These are phyloP conservation scores for Phytopythium vexans DNA, from an alignment of 352 stramenopile genomes.

Conservation along the genomic window DNA sequence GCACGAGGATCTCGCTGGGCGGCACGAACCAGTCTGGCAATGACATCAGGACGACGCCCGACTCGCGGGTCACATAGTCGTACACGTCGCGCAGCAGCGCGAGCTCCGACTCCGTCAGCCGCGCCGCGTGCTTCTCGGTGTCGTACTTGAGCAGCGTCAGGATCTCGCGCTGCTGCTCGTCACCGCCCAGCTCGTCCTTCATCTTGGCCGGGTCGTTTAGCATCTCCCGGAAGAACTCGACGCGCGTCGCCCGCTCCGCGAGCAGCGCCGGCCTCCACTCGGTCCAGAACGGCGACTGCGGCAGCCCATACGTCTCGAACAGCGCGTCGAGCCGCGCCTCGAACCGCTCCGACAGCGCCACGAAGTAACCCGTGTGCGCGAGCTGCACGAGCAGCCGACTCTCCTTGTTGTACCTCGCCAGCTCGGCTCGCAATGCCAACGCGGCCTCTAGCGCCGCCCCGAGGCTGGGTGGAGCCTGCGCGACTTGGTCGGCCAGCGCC, in stretches of 20 bases:
- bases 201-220: slow-evolving; percentile 9
- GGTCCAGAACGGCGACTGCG: slow-evolving; percentile 7
- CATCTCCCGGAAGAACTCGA: slow-evolving; percentile 13
- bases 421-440: slow-evolving; percentile 5
- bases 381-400: slow-evolving; percentile 24
- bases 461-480: slow-evolving; percentile 5
- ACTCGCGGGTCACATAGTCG: slow-evolving; percentile 11
- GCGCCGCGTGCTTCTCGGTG: slow-evolving; percentile 15
- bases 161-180: slow-evolving; percentile 22
- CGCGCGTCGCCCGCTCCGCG: neutral
- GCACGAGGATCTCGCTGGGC: slow-evolving; percentile 7
- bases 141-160: slow-evolving; percentile 24
- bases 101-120: slow-evolving; percentile 19
- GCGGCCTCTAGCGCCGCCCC: slow-evolving; percentile 4
- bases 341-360: slow-evolving; percentile 21
- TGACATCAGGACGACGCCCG: slow-evolving; percentile 10
- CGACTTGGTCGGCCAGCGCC: slow-evolving; percentile 6
- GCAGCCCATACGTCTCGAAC: slow-evolving; percentile 6
- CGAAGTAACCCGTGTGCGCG: slow-evolving; percentile 24
- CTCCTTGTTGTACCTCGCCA: slow-evolving; percentile 23
- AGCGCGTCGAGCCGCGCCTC: slow-evolving; percentile 7
- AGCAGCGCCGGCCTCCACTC: slow-evolving; percentile 3
- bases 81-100: slow-evolving; percentile 15
- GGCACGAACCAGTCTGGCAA: slow-evolving; percentile 30
- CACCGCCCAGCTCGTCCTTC: slow-evolving; percentile 13